A percentile compares a stretch with the other conserved stretches of the same genome.
These are phyloP conservation scores for Ochetophila trinervis DNA, from an alignment of 306 rosid species.

Conservation along the genomic window DNA sequence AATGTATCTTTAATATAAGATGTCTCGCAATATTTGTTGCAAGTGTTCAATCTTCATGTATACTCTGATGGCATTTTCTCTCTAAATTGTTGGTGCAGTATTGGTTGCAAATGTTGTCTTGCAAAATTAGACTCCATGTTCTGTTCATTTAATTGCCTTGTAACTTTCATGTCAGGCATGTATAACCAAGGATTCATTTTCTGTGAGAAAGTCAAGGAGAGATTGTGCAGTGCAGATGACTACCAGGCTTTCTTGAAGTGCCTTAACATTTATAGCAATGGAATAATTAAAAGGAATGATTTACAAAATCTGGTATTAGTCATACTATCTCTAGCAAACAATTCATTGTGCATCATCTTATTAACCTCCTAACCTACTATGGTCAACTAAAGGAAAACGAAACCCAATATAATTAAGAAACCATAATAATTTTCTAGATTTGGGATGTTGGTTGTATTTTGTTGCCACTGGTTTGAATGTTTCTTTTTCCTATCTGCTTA, in stretches of 20 bases:
- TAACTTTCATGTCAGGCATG: conserved; percentile 56
- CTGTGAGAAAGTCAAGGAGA: conserved; percentile 86
- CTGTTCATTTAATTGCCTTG: conserved; percentile 17
- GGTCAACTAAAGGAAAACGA: background rate
- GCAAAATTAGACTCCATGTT: background rate
- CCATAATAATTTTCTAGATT: background rate
- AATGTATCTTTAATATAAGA: too few species aligned
- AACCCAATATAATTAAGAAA: background rate
- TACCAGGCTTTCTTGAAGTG: conserved; percentile 84
- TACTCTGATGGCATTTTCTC: background rate
- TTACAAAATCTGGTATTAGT: conserved; percentile 76
- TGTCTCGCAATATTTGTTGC: too few species aligned
- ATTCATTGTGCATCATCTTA: conserved; percentile 7
- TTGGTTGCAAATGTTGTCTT: background rate
- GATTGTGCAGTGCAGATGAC: conserved; percentile 75
- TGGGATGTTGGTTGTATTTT: conserved; percentile 2
- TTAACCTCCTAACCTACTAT: background rate
- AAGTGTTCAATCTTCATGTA: too few species aligned
- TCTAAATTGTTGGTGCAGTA: background rate
- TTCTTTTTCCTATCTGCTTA: conserved; percentile 1
- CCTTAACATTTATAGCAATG: conserved; percentile 79
- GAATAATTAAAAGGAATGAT: conserved; percentile 84
- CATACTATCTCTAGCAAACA: conserved; percentile 19
- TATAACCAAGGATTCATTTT: conserved; percentile 75
- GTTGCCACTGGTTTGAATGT: conserved; percentile 9